Evolutionary conservation across 2,329 filamentous ascomycete species (phyloP), one percentile per base, ranked within the genome.

Genomic region (Fusarium albidum): DNA sequence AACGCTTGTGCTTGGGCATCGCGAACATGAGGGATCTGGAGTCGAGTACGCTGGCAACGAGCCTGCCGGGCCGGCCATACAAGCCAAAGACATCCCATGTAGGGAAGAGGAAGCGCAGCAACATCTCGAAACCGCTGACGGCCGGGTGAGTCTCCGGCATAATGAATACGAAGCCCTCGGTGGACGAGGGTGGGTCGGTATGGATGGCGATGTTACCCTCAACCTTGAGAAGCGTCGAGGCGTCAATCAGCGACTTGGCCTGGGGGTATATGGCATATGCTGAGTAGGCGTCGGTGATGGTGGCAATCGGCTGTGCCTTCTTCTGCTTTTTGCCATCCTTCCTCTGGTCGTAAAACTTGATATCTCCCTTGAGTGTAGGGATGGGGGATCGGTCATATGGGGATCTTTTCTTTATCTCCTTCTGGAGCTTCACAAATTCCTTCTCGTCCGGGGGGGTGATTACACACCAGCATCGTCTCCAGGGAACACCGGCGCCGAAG

Each of bases 211-310:
- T 92, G 58, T 86, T 86, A 9, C 93, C 95, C 75, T 99, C 95
- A 25, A 99, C 83, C 74, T 99, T 99, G 59, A 98, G 83, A 54
- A 99, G 77, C 0, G 94, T 97, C 1, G 95, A 98, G 53, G 94
- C 91, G 64, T 99, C 93, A 52, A 99, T 96, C 32, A 99, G 79
- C 0, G 91, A 89, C 74, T 96, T 96, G 13, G 92, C 90, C 71
- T 98, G 93, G 1, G 95, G 95, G 69, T 99, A 99, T 49, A 99
- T 91, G 43, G 94, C 92, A 70, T 96, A 98, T 13, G 92, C 93
- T 2, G 93, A 91, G 74, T 91, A 98, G 10, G 92, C 92, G 58
- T 97, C 89, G 14, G 86, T 91, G 59, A 99, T 91, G 5, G 94
- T 93, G 3, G 95, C 95, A 64, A 99, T 96, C 0, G 95, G 95